A percentile compares a stretch with the other conserved stretches of the same genome.
phyloP scores from a whole-genome alignment of 208 protist genomes.

The Trichomonas gallinae region DNA sequence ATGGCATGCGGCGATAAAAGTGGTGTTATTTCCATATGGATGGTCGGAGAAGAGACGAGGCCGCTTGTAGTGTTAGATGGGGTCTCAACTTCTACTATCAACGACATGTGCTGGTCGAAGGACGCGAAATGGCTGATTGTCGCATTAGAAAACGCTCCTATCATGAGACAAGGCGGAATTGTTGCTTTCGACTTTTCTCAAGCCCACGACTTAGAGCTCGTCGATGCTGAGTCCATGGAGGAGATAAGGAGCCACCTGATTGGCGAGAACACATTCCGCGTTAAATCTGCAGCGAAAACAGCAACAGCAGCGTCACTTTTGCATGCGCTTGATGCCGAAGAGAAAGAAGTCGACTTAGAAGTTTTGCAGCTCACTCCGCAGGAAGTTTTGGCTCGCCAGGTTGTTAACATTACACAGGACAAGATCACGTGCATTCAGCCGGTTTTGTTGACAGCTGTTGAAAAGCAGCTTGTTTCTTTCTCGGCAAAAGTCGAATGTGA shows the following conservation, averaged over 20 bases:
- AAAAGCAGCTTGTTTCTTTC: background rate
- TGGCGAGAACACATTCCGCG: background rate
- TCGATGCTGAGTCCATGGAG: background rate
- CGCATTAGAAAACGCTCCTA: background rate
- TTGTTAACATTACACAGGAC: background rate
- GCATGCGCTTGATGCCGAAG: background rate
- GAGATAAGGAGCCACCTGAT: background rate
- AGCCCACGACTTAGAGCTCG: background rate
- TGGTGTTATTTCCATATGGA: background rate
- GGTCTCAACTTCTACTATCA: background rate
- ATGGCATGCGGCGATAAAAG: background rate
- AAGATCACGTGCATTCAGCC: background rate
- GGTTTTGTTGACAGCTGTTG: background rate
- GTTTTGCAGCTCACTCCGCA: background rate
- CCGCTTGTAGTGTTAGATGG: background rate
- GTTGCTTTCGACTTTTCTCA: background rate
- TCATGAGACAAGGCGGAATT: background rate
- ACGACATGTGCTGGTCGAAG: background rate
- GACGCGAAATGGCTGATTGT: background rate
- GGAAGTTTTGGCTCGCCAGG: background rate
- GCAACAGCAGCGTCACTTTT: background rate
- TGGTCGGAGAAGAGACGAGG: background rate
- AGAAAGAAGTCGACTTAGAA: constrained; percentile 1
- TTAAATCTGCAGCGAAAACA: background rate
- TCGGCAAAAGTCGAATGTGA: background rate